Conservation (phyloP, 2,329 filamentous ascomycete genomes). For the Colletotrichum kahawae region DNA sequence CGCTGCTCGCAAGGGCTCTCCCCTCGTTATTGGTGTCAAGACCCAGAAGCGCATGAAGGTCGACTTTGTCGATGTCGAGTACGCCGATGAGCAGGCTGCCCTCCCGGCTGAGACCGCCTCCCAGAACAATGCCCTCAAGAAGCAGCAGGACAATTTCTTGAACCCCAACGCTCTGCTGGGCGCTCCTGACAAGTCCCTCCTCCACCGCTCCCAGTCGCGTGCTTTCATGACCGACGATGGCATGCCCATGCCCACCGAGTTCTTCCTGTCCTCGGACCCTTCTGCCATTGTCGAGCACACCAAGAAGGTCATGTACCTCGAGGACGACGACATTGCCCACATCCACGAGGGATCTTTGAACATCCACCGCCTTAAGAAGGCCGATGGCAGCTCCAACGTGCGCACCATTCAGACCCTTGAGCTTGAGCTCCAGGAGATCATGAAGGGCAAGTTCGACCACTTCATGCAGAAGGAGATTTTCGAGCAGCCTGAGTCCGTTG, state of each 20-base stretch:
- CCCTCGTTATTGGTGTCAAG: conserved; percentile 94
- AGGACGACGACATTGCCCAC: conserved; percentile 99
- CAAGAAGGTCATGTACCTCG: conserved; percentile 99
- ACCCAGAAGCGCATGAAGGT: conserved; percentile 99
- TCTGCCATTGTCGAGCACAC: conserved; percentile 99
- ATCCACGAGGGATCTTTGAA: conserved; percentile 99
- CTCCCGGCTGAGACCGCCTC: conserved; percentile 93
- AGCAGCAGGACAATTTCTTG: conserved; percentile 72
- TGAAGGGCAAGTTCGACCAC: conserved; percentile 99
- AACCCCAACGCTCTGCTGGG: conserved; percentile 75
- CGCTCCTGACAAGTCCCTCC: conserved; percentile 94
- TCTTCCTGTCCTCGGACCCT: conserved; percentile 98
- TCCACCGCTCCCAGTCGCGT: conserved; percentile 97
- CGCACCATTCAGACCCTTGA: conserved; percentile 98
- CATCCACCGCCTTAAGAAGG: conserved; percentile 97
- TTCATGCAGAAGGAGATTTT: conserved; percentile 99
- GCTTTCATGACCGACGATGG: conserved; percentile 99
- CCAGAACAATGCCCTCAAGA: conserved; percentile 97
- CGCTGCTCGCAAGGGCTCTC: conserved; percentile 97
- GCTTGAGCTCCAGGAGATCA: conserved; percentile 99
- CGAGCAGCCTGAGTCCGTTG: conserved; percentile 98
- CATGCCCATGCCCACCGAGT: conserved; percentile 96
- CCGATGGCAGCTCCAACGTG: conserved; percentile 94
- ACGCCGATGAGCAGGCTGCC: conserved; percentile 81
- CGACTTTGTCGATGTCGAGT: conserved; percentile 99